Percentiles rank a stretch among this genome's conserved stretches.
These are phyloP conservation scores for Eucalyptus cloeziana DNA, from an alignment of 345 rosid genomes.

Conservation along the genomic window DNA sequence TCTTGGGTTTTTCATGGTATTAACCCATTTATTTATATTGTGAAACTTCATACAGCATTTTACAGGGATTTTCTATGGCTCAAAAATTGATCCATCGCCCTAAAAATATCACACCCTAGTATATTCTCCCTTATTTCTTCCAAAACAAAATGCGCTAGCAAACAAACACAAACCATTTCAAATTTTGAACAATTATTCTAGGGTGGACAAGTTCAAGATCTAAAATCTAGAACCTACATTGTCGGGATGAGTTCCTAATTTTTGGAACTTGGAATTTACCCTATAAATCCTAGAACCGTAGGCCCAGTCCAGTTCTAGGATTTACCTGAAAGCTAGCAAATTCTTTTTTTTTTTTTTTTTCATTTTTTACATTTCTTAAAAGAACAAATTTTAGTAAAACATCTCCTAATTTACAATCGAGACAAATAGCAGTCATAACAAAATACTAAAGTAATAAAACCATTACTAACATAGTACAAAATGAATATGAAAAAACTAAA, in stretches of 20 bases:
- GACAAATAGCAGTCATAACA: not conserved
- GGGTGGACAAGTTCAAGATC: not conserved
- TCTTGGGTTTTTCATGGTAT: too few species aligned
- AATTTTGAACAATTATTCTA: not conserved
- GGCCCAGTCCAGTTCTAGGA: not conserved
- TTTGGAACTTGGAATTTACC: not conserved
- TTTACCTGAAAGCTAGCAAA: accelerated
- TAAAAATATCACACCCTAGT: not conserved
- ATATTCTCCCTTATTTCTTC: too few species aligned
- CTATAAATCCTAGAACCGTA: not conserved
- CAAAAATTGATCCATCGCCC: not conserved
- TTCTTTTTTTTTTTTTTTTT: too few species aligned
- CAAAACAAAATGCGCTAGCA: not conserved
- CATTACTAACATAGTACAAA: not conserved
- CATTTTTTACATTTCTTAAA: too few species aligned
- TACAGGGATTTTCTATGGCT: not conserved
- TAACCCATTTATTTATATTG: too few species aligned
- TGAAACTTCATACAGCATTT: not conserved
- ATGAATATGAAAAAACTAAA: too few species aligned
- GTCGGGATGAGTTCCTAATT: not conserved
- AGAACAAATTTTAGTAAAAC: too few species aligned
- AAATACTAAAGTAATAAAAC: not conserved
- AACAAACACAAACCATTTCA: not conserved
- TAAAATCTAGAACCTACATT: not conserved
- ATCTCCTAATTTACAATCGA: not conserved